Conservation (phyloP, 306 rosid species). For the Castanospermum australe region DNA sequence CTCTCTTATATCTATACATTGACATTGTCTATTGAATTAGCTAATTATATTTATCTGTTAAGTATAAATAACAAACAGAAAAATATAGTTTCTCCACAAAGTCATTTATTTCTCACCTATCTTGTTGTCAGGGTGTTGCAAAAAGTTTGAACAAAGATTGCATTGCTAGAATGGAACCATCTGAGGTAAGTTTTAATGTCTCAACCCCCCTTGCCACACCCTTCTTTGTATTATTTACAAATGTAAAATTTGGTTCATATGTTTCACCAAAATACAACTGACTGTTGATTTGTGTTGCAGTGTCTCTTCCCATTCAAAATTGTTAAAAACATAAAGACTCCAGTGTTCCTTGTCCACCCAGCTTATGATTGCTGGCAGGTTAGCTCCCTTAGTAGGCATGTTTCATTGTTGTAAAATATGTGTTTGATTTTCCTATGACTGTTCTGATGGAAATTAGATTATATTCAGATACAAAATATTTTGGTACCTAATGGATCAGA, state of each 20-base stretch:
- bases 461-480: slow-evolving; percentile 77
- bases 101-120: slow-evolving; percentile 9
- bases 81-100: not conserved
- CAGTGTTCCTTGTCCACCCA: slow-evolving; percentile 88
- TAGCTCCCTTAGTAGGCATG: slow-evolving; percentile 24
- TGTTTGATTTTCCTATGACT: slow-evolving; percentile 8
- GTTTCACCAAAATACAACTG: slow-evolving; percentile 22
- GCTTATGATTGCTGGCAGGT: slow-evolving; percentile 98
- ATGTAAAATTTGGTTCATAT: slow-evolving; percentile 9
- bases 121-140: slow-evolving; percentile 58
- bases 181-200: slow-evolving; percentile 56
- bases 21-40: not conserved
- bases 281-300: slow-evolving; percentile 48
- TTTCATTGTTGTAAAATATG: slow-evolving; percentile 17
- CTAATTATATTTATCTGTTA: not conserved
- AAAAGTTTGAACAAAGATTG: slow-evolving; percentile 80
- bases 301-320: slow-evolving; percentile 84
- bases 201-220: slow-evolving; percentile 2
- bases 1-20: not conserved
- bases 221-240: not conserved
- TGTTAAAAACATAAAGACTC: slow-evolving; percentile 56
- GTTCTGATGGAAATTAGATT: slow-evolving; percentile 31
- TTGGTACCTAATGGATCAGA: slow-evolving; percentile 75
- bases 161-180: slow-evolving; percentile 57
- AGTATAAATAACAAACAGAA: not conserved